A percentile compares a stretch with the other conserved stretches of the same genome.
These are phyloP conservation scores for Pseudonitzschia multiseries DNA, from an alignment of 108 stramenopile genomes.

Conservation along the genomic window DNA sequence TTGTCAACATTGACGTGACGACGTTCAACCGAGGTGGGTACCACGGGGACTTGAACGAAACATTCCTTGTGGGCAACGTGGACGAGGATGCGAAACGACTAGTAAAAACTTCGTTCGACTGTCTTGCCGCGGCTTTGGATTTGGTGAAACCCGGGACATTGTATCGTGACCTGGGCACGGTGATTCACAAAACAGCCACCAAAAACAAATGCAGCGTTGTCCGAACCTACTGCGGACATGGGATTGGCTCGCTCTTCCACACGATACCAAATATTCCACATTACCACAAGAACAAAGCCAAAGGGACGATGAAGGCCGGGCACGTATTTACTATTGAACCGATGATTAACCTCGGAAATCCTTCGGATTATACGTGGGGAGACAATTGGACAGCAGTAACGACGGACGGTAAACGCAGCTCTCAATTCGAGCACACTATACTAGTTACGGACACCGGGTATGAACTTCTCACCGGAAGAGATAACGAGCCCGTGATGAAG, in stretches of 20 bases:
- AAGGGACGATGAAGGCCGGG: conserved; percentile 91
- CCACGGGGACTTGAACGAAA: conserved; percentile 98
- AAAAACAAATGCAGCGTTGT: conserved; percentile 79
- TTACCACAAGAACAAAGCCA: conserved; percentile 94
- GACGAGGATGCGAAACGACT: conserved; percentile 76
- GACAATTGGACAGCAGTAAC: conserved; percentile 98
- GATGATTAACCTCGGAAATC: conserved; percentile 93
- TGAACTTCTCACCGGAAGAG: conserved; percentile 92
- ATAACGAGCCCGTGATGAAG: conserved; percentile 88
- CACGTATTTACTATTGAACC: conserved; percentile 99
- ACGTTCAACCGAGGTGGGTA: conserved; percentile 88
- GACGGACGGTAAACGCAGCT: conserved; percentile 77
- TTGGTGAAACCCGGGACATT: conserved; percentile 85
- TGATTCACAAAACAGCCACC: conserved; percentile 76
- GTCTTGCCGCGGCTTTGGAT: conserved; percentile 64
- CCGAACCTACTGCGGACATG: conserved; percentile 95
- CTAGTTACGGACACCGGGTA: conserved; percentile 94
- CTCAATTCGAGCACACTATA: conserved; percentile 96
- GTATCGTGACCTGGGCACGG: conserved; percentile 90
- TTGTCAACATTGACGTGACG: conserved; percentile 98
- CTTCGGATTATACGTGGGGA: conserved; percentile 83
- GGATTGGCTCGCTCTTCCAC: conserved; percentile 90
- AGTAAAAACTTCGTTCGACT: conserved; percentile 83
- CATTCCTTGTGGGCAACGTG: conserved; percentile 92
- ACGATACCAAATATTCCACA: conserved; percentile 94